phyloP scores from a whole-genome alignment of 2,329 filamentous ascomycete genomes.

The Talaromyces sp. region DNA sequence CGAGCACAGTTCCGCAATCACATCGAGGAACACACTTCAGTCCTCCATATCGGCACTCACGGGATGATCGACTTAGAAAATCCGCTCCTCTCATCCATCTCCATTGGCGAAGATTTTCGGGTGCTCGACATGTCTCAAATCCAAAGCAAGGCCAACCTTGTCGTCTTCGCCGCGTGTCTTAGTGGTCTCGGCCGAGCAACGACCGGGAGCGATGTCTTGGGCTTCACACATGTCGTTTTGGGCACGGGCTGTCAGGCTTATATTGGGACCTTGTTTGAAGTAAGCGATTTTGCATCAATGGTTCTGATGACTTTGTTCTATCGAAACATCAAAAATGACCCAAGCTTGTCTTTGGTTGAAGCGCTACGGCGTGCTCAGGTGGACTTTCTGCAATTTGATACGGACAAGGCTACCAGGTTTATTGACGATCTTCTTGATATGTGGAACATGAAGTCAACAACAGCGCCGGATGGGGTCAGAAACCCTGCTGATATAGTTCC shows the following conservation, averaged over 20 bases:
- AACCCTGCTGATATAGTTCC: conserved; percentile 18
- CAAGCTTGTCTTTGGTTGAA: conserved; percentile 13
- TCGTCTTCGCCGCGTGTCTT: conserved; percentile 23
- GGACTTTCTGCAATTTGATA: conserved; percentile 17
- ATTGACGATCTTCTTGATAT: conserved; percentile 17
- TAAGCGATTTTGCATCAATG: conserved; percentile 24
- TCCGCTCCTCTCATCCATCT: conserved; percentile 22
- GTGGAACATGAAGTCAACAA: conserved; percentile 5
- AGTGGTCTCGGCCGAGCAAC: conserved; percentile 21
- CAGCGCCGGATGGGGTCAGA: background rate
- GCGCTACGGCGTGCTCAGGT: conserved; percentile 17
- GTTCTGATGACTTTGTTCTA: conserved; percentile 23
- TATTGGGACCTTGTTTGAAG: conserved; percentile 22
- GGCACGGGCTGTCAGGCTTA: conserved; percentile 23
- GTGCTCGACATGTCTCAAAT: conserved; percentile 21
- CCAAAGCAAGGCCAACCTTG: conserved; percentile 17
- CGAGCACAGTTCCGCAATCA: conserved; percentile 18
- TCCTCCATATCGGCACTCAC: conserved; percentile 23
- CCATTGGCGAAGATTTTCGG: conserved; percentile 21
- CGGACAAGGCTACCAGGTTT: conserved; percentile 14
- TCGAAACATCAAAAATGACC: conserved; percentile 15
- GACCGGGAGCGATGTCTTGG: conserved; percentile 20
- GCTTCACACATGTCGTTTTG: conserved; percentile 23
- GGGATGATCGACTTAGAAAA: conserved; percentile 17
- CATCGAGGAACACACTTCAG: conserved; percentile 17